phyloP scores from a whole-genome alignment of 352 stramenopile species.

The Phytophthora citricola region DNA sequence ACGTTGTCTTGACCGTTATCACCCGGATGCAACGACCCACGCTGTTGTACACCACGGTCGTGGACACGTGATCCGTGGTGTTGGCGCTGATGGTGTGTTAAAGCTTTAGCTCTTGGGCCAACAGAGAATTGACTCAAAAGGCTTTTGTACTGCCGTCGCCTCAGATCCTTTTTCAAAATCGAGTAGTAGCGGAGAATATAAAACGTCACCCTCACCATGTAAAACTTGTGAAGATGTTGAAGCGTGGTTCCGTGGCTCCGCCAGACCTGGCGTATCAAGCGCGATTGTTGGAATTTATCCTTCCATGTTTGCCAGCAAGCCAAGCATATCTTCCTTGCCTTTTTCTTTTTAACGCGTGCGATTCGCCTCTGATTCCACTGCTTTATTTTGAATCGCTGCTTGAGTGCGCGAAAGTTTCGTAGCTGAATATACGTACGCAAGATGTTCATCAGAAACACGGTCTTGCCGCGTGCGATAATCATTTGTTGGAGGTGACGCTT shows the following conservation, averaged over 20 bases:
- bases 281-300: conserved; percentile 14
- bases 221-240: conserved; percentile 62
- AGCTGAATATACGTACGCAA: conserved; percentile 68
- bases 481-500: conserved; percentile 75
- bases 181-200: conserved; percentile 65
- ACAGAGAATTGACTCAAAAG: conserved; percentile 36
- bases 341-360: conserved; percentile 35
- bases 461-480: conserved; percentile 71
- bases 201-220: conserved; percentile 65
- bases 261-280: conserved; percentile 52
- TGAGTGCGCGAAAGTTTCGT: conserved; percentile 60
- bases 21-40: conserved; percentile 5
- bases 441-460: conserved; percentile 57
- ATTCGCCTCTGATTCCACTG: conserved; percentile 45
- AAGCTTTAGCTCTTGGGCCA: conserved; percentile 21
- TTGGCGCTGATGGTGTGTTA: conserved; percentile 18
- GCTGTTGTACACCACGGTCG: conserved; percentile 17
- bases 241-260: conserved; percentile 57
- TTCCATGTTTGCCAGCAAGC: conserved; percentile 52
- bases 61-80: conserved; percentile 4
- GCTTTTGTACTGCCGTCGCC: conserved; percentile 44
- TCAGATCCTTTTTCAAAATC: conserved; percentile 63
- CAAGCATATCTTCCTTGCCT: conserved; percentile 12
- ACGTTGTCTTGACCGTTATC: neutral
- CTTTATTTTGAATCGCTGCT: conserved; percentile 34